Percentiles rank a stretch among this genome's conserved stretches.
These are phyloP conservation scores for Coemansia sp. DNA, from an alignment of 192 early-diverging fungal genomes.

Conservation along the genomic window DNA sequence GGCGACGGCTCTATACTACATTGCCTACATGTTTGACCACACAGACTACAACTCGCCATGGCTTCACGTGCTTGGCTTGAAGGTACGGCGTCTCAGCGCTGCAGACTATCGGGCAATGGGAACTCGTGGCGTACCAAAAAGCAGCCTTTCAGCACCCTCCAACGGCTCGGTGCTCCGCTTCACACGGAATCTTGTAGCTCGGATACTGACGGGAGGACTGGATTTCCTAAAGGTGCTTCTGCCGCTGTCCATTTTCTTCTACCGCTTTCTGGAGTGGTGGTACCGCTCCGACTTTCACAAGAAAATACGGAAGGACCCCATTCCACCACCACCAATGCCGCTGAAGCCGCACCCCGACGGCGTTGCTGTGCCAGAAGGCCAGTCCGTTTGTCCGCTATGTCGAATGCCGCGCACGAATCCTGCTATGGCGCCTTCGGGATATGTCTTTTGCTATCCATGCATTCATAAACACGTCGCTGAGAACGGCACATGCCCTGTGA, in stretches of 20 bases:
- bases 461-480: conserved; percentile 74
- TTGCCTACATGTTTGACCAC: conserved; percentile 83
- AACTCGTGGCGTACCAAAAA: conserved; percentile 44
- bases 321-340: conserved; percentile 74
- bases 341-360: conserved; percentile 76
- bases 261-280: conserved; percentile 97
- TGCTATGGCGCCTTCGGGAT: conserved; percentile 82
- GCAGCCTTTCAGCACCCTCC: conserved; percentile 44
- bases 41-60: conserved; percentile 82
- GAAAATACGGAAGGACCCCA: conserved; percentile 46
- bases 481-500: conserved; percentile 76
- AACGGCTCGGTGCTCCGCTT: conserved; percentile 45
- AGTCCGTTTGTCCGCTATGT: conserved; percentile 83
- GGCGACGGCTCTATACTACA: conserved; percentile 66
- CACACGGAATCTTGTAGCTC: conserved; percentile 51
- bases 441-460: conserved; percentile 94
- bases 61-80: conserved; percentile 76
- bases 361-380: conserved; percentile 67
- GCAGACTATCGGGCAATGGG: conserved; percentile 67
- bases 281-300: conserved; percentile 81
- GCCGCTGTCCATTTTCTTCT: conserved; percentile 91
- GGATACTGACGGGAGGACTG: conserved; percentile 55
- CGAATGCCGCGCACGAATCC: conserved; percentile 72
- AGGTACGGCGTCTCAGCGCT: conserved; percentile 75
- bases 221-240: conserved; percentile 75